Base-by-base conservation (phyloP, 139 green algal species). In the Chlorella vulgaris region DNA sequence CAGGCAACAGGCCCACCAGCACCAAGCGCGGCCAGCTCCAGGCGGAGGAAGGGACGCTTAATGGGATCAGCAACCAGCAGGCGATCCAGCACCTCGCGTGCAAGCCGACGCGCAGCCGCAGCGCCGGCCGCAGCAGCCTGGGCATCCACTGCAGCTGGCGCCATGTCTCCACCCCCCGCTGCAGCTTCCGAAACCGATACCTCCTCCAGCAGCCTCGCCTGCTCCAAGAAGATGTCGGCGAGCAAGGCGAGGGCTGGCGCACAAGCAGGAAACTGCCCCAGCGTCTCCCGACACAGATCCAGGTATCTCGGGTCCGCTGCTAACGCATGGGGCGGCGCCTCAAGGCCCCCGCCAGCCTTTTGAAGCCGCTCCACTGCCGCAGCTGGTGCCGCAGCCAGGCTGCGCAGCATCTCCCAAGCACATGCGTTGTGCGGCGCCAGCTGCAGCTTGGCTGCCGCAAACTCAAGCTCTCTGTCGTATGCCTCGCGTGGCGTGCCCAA, bases 391-490 rank as follows among this genome's bases (percentile, higher is more conserved):
- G 50, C 58, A 31, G 61, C 69, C 67, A 74, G 63, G 55, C 29
- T 90, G 81, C 81, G 84, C 47, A 96, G 82, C 85, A 94, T 94
- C 66, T 85, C 89, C 93, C 93, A 97, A 19, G 85, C 79, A 40
- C 75, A 85, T 76, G 94, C 90, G 76, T 94, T 96, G 82, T 92
- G 75, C 1, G 90, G 90, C 5, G 81, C 88, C 3, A 28, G 22
- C 2, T 58, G 31, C 15, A 95, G 83, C 40, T 86, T 68, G 6
- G 40, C 33, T 5, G 67, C 62, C 7, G 83, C 76, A 39, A 88
- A 93, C 3, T 61, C 62, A 0, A 94, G 38, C 81, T 96, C 93
- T 0, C 50, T 40, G n/a, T 85, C 31, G 4, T 71, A 69, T 2
- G 40, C 50, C 43, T 68, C 42, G 8, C 4, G 22, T 22, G 42